Percentiles rank a stretch among this genome's conserved stretches.
phyloP scores from a whole-genome alignment of 768 basidiomycete species.

The Russula lepida region DNA sequence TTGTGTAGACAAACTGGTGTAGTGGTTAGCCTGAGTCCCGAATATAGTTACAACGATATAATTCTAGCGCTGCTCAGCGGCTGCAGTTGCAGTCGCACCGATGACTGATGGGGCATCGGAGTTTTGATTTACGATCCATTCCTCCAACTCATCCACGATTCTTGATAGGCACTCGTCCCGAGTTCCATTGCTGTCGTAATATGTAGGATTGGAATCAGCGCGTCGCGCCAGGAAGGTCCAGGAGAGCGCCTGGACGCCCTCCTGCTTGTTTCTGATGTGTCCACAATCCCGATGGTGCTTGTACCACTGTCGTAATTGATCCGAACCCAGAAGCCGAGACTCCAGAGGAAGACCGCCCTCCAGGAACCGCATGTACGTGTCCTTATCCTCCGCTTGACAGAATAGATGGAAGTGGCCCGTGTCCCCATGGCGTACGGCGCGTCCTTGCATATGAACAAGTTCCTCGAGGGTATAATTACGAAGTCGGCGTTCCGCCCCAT shows the following conservation, averaged over 20 bases:
- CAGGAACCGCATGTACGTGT: slow-evolving; percentile 75
- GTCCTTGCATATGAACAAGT: slow-evolving; percentile 85
- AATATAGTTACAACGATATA: neutral
- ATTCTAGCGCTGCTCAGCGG: neutral
- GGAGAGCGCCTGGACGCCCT: slow-evolving; percentile 65
- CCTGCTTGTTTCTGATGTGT: slow-evolving; percentile 45
- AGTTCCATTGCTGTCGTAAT: slow-evolving; percentile 55
- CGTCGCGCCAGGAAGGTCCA: slow-evolving; percentile 75
- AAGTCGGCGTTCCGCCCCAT: slow-evolving; percentile 53
- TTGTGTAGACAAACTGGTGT: slow-evolving; percentile 1
- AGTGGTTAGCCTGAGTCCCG: neutral
- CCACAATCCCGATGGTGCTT: slow-evolving; percentile 31
- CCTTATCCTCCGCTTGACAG: slow-evolving; percentile 80
- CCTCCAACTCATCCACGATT: slow-evolving; percentile 51
- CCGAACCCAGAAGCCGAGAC: slow-evolving; percentile 55
- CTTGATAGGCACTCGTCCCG: slow-evolving; percentile 56
- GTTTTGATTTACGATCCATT: neutral
- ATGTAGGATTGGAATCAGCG: slow-evolving; percentile 70
- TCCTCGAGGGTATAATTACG: slow-evolving; percentile 77
- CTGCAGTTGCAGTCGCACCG: neutral
- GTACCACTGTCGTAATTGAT: slow-evolving; percentile 43
- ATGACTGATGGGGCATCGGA: slow-evolving; percentile 8
- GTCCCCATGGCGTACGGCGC: slow-evolving; percentile 50
- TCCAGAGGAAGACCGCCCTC: slow-evolving; percentile 87
- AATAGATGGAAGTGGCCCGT: slow-evolving; percentile 75